Evolutionary conservation across 345 rosid species (phyloP).

Genomic region (Aegle marmelos): DNA sequence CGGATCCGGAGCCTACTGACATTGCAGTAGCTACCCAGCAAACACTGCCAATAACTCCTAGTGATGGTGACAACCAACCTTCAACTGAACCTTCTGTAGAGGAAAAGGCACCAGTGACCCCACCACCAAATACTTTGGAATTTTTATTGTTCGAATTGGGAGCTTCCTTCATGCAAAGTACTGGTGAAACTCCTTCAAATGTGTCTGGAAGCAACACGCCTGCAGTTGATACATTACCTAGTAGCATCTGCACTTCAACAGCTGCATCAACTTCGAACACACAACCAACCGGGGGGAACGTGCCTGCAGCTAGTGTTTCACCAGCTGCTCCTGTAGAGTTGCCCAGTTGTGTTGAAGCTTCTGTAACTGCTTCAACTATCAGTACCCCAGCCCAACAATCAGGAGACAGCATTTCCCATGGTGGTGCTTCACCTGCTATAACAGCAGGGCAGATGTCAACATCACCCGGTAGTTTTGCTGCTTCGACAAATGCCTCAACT

Average conservation of each 20-base stretch:
- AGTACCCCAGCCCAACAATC: slow-evolving; percentile 18
- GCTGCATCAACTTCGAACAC: slow-evolving; percentile 25
- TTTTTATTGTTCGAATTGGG: slow-evolving; percentile 54
- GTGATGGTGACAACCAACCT: slow-evolving; percentile 25
- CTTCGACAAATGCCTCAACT: slow-evolving; percentile 12
- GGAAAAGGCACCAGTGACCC: slow-evolving; percentile 23
- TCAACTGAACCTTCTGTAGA: slow-evolving; percentile 26
- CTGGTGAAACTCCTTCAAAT: slow-evolving; percentile 14
- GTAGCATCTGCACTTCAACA: slow-evolving; percentile 11
- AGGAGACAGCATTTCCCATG: background rate
- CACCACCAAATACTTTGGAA: slow-evolving; percentile 53
- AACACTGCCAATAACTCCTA: slow-evolving; percentile 20
- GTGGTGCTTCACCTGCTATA: background rate
- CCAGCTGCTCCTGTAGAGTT: background rate
- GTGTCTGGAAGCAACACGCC: slow-evolving; percentile 18
- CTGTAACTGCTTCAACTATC: slow-evolving; percentile 22
- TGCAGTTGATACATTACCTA: slow-evolving; percentile 6
- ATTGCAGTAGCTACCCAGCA: slow-evolving; percentile 12
- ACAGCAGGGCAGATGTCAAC: background rate
- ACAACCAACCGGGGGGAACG: slow-evolving; percentile 6
- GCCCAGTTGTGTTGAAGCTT: slow-evolving; percentile 8
- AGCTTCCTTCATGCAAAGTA: slow-evolving; percentile 21
- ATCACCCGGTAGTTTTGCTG: background rate
- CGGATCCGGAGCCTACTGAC: slow-evolving; percentile 26
- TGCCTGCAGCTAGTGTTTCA: slow-evolving; percentile 4